Evolutionary conservation across 139 green algal species (phyloP), one percentile per base, ranked within the genome.

Genomic region (Volvox reticuliferus): DNA sequence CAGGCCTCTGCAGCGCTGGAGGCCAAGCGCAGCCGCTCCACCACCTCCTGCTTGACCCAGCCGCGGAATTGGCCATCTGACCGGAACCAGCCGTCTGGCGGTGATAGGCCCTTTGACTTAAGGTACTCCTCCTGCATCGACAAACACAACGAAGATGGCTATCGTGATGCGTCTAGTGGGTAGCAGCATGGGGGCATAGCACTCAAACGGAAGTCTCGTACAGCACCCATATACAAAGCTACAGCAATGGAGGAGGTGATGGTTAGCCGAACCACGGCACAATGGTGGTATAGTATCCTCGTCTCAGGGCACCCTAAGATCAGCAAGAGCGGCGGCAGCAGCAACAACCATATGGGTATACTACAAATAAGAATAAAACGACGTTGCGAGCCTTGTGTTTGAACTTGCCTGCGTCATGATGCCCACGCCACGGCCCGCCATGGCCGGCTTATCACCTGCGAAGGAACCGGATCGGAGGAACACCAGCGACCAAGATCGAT

Each of bases 101-200:
- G 22, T 32, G 95, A 67, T 69, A 86, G 36, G 13, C 91, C 92
- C 30, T 80, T 75, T 1, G 88, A 80, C 75, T 87, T 55, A 12
- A 97, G 94, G 87, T 95, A 96, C 32, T 93, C 85, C 18, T 94
- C 88, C 32, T 93, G 2, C 50, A 21, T 65, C 36, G 79, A 55
- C 9, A 5, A 55, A 55, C 44, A 55, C 9, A 55, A 55, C 9
- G 5, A 14, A 55, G 44, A 55, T 9, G 44, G 44, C 44, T 55
- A 55, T 55, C 44, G 44, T 55, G 44, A 55, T 55, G 44, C 44
- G 9, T 55, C 44, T 55, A 28, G 12, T 5, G 65, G 65, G 65
- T 73, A 73, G 65, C 65, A 28, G 12, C 24, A 28, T 28, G 65
- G 30, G 77, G 77, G 44, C 44, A 55, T 9, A 55, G 44, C 44